Percentiles rank a stretch among this genome's conserved stretches.
These are phyloP conservation scores for Melampsora larici-populina DNA, from an alignment of 1,284 basidiomycete species.

Conservation along the genomic window DNA sequence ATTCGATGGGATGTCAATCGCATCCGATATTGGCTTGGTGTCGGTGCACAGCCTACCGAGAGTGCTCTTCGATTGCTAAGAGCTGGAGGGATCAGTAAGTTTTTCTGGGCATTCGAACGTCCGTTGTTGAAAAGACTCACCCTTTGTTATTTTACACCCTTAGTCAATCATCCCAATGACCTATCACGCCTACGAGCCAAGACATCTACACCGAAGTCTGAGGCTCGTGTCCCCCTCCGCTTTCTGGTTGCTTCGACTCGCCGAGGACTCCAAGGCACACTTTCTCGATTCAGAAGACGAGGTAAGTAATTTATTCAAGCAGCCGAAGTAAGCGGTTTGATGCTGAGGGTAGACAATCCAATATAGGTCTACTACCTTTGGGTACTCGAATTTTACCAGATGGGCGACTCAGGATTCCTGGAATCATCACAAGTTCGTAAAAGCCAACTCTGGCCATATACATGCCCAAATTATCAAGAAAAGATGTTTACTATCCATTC, in stretches of 20 bases:
- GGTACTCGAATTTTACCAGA: conserved; percentile 22
- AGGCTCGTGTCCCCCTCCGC: conserved; percentile 22
- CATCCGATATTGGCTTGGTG: conserved; percentile 39
- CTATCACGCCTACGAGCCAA: conserved; percentile 17
- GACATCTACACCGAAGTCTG: conserved; percentile 23
- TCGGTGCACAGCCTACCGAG: conserved; percentile 30
- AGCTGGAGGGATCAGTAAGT: conserved; percentile 40
- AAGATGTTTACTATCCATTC: no score
- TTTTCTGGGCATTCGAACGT: neutral
- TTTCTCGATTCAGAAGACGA: conserved; percentile 34
- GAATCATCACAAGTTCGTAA: conserved; percentile 30
- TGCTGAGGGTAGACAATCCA: neutral
- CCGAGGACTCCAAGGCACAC: conserved; percentile 28
- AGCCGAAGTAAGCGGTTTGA: neutral
- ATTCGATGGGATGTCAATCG: conserved; percentile 40
- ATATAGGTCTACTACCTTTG: conserved; percentile 32
- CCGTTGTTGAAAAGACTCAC: neutral
- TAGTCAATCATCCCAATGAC: conserved; percentile 38
- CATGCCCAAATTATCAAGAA: no score
- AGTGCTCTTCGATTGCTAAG: conserved; percentile 26
- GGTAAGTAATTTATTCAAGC: neutral
- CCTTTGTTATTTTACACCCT: neutral
- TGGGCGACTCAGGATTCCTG: conserved; percentile 28
- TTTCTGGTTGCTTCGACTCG: conserved; percentile 28
- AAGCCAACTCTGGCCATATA: neutral